Base-by-base conservation (phyloP, 1,284 basidiomycete species). In the Flammula alnicola region DNA sequence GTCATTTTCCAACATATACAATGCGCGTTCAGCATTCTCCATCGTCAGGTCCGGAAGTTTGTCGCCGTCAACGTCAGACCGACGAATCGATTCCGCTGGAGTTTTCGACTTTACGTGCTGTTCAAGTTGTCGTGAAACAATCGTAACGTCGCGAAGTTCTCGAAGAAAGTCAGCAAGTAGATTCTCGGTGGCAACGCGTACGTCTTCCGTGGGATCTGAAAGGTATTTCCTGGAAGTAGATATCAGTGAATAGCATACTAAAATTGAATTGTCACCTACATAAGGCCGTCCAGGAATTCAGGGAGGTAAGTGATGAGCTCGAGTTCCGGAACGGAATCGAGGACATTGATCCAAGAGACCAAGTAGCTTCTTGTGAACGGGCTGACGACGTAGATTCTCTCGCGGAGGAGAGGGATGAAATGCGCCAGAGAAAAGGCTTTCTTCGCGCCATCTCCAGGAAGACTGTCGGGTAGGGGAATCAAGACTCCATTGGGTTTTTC, bases 291-390 rank as follows among this genome's bases (percentile, higher is more conserved):
- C 32, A 99, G 72, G 67, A 99, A 97, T 60, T 96, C 88, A 0
- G 97, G 96, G 12, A 99, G 81, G 71, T 93, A 97, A 23, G 90
- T 87, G 42, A 99, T 91, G 17, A 99, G 80, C 67, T 99, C 95
- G 43, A 99, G 77, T 65, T 99, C 95, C 1, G 97, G 97, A 1
- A 99, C 93, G 4, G 95, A 97, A 65, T 98, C 95, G 31, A 99
- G 81, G 1, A 98, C 92, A 39, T 86, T 93, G 55, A 99, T 91
- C 97, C 97, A 99, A 7, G 92, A 91, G 33, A 98, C 93, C 23
- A 99, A 81, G 67, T 96, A 99, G 68, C 92, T 98, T 56, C 97
- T 78, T 1, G 96, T 97, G 67, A 98, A 96, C 0, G 97, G 96
- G 64, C 89, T 96, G 63, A 98, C 77, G 58, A 98, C 96, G 63